Evolutionary conservation across 768 basidiomycete genomes (phyloP).

Genomic region (Fomitopsis serialis): DNA sequence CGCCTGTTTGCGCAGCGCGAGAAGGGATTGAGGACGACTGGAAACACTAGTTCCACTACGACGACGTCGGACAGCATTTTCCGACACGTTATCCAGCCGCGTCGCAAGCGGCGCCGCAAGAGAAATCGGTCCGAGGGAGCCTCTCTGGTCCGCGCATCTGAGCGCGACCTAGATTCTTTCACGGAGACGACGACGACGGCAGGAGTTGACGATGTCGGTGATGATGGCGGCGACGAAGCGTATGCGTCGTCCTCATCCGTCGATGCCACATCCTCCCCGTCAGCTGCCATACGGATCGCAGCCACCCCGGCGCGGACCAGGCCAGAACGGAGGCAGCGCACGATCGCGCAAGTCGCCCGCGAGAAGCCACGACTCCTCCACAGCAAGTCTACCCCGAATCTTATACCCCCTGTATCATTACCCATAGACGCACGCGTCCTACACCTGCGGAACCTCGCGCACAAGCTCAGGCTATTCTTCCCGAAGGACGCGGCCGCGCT

Average conservation of each 20-base stretch:
- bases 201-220: conserved; percentile 7
- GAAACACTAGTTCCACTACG: conserved; percentile 21
- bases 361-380: conserved; percentile 31
- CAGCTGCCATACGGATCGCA: conserved; percentile 17
- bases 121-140: conserved; percentile 20
- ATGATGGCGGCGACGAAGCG: conserved; percentile 13
- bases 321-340: conserved; percentile 5
- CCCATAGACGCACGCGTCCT: conserved; percentile 43
- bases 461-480: conserved; percentile 51
- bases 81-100: conserved; percentile 35
- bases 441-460: conserved; percentile 49
- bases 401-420: conserved; percentile 32
- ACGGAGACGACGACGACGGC: conserved; percentile 11
- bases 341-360: background rate
- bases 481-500: conserved; percentile 40
- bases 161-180: conserved; percentile 3
- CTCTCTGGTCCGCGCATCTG: conserved; percentile 7
- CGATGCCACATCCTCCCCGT: conserved; percentile 23
- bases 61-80: conserved; percentile 32
- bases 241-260: conserved; percentile 22
- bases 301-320: conserved; percentile 10
- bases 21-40: conserved; percentile 5
- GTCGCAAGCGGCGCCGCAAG: conserved; percentile 30
- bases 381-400: conserved; percentile 42
- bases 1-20: conserved; percentile 41